phyloP scores from a whole-genome alignment of 371 early-diverging fungal species.

The Apophysomyces variabilis region DNA sequence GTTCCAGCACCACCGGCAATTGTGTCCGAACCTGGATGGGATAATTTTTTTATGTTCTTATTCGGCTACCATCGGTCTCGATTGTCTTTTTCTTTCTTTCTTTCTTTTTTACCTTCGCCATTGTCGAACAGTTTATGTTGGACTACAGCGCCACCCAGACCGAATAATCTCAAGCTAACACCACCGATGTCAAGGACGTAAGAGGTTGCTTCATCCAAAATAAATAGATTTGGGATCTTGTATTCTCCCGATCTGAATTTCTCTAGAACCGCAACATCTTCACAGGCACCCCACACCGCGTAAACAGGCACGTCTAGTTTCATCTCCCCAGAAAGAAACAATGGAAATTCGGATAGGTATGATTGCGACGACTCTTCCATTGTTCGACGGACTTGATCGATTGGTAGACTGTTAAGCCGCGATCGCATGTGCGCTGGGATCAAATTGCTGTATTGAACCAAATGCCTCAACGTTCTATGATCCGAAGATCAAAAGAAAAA shows the following conservation, averaged over 20 bases:
- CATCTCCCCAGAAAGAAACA: conserved; percentile 50
- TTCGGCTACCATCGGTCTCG: too few species aligned
- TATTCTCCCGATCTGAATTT: conserved; percentile 60
- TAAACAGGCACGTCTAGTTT: conserved; percentile 65
- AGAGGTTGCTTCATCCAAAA: conserved; percentile 64
- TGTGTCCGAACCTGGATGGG: conserved; percentile 52
- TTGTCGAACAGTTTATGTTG: conserved; percentile 73
- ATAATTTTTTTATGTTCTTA: background rate
- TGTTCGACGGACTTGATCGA: conserved; percentile 52
- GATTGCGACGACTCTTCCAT: conserved; percentile 53
- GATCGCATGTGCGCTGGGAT: conserved; percentile 54
- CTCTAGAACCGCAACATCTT: conserved; percentile 68
- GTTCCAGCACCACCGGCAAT: conserved; percentile 72
- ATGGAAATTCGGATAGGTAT: conserved; percentile 61
- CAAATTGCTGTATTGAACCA: conserved; percentile 67
- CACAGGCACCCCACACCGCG: conserved; percentile 72
- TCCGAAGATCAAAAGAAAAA: too few species aligned
- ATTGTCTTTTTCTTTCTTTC: background rate
- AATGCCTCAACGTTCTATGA: conserved; percentile 61
- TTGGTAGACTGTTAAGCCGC: conserved; percentile 45
- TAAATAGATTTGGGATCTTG: conserved; percentile 55
- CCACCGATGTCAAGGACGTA: conserved; percentile 64
- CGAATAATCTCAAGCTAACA: conserved; percentile 65
- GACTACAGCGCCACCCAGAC: conserved; percentile 69
- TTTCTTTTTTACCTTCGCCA: conserved; percentile 58